phyloP scores from a whole-genome alignment of 352 stramenopile genomes.

The Phytophthora aleatoria region DNA sequence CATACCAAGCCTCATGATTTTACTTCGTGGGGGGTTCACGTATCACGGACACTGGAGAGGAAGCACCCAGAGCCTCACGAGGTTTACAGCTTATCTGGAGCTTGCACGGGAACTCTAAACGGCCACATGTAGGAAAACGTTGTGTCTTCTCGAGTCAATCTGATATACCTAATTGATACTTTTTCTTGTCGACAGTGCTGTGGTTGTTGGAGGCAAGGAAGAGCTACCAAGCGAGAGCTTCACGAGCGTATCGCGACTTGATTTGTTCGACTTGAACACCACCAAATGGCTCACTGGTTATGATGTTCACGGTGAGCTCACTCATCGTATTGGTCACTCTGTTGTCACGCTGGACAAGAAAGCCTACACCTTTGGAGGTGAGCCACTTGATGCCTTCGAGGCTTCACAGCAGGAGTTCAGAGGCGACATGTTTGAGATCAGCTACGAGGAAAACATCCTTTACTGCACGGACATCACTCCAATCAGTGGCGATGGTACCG shows the following conservation, averaged over 20 bases:
- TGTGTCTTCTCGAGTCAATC: background rate
- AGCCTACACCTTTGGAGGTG: slow-evolving; percentile 65
- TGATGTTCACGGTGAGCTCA: slow-evolving; percentile 59
- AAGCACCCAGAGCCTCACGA: slow-evolving; percentile 18
- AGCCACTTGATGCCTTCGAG: slow-evolving; percentile 27
- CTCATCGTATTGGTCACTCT: slow-evolving; percentile 58
- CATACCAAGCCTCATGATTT: slow-evolving; percentile 47
- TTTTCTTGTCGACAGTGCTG: slow-evolving; percentile 34
- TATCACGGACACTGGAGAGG: slow-evolving; percentile 32
- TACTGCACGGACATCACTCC: slow-evolving; percentile 42
- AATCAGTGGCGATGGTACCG: slow-evolving; percentile 12
- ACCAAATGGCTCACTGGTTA: slow-evolving; percentile 61
- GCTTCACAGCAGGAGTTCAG: slow-evolving; percentile 13
- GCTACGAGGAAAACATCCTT: slow-evolving; percentile 44
- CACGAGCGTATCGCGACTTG: slow-evolving; percentile 39
- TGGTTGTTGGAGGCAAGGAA: slow-evolving; percentile 65
- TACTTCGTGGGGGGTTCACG: slow-evolving; percentile 45
- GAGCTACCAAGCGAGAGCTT: slow-evolving; percentile 29
- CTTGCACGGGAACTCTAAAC: slow-evolving; percentile 39
- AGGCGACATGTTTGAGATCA: slow-evolving; percentile 52
- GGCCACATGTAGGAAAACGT: slow-evolving; percentile 46
- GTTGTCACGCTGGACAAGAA: slow-evolving; percentile 44
- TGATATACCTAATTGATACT: too few species aligned
- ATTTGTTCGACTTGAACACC: slow-evolving; percentile 62
- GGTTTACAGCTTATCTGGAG: slow-evolving; percentile 29